These are phyloP conservation scores for Eucalyptus fibrosa DNA, from an alignment of 345 rosid genomes.

Conservation along the genomic window DNA sequence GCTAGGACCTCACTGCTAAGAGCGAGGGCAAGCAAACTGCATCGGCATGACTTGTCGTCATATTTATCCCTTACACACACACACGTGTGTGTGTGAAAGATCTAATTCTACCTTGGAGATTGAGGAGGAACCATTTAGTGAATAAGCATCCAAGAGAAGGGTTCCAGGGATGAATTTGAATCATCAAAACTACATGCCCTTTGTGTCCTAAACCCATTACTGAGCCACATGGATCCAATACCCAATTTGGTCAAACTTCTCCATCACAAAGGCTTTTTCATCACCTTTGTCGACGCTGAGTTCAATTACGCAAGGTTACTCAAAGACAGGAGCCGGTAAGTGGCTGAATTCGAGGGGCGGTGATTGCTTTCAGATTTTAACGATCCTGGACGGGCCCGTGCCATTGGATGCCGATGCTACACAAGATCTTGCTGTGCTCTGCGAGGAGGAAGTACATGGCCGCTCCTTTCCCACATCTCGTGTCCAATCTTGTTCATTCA, in stretches of 20 bases:
- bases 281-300: conserved; percentile 12
- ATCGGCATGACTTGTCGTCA: too few species aligned
- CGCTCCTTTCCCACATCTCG: not conserved
- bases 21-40: too few species aligned
- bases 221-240: conserved; percentile 9
- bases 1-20: too few species aligned
- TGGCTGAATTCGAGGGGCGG: too few species aligned
- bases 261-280: not conserved
- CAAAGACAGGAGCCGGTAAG: not conserved
- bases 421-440: not conserved
- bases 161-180: not conserved
- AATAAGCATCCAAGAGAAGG: not conserved
- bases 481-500: not conserved
- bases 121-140: too few species aligned
- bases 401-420: not conserved
- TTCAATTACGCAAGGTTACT: conserved; percentile 2
- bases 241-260: conserved; percentile 6
- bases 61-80: too few species aligned
- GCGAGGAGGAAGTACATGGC: not conserved
- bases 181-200: not conserved
- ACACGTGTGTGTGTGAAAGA: too few species aligned
- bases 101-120: not conserved
- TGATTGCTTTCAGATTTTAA: not conserved
- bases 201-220: not conserved
- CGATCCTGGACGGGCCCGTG: not conserved